Evolutionary conservation across 176 grass and related monocot genomes (phyloP).

Genomic region (Typha latifolia): DNA sequence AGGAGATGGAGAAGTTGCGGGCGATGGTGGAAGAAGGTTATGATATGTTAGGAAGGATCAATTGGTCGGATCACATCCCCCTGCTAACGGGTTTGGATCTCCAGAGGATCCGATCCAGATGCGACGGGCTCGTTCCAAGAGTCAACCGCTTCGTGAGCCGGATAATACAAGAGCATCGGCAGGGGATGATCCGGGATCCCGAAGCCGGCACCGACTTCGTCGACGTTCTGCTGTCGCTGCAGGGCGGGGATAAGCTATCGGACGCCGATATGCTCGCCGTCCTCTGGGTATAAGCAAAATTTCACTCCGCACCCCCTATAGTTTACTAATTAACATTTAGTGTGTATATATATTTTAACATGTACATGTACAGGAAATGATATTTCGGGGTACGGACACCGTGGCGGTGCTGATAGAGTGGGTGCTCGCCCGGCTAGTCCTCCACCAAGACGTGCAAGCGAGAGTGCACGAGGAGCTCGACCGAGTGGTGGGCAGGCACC

Average conservation of each 20-base stretch:
- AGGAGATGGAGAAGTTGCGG: constrained; percentile 49
- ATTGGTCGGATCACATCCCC: constrained; percentile 75
- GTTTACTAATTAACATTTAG: too few species aligned
- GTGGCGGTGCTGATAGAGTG: constrained; percentile 77
- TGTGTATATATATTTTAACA: too few species aligned
- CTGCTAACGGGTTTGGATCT: constrained; percentile 46
- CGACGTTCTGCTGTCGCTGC: constrained; percentile 60
- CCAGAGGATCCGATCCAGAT: constrained; percentile 37
- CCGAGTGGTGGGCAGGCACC: constrained; percentile 29
- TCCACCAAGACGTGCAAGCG: constrained; percentile 55
- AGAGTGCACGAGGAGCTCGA: constrained; percentile 58
- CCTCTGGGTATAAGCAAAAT: constrained; percentile 43
- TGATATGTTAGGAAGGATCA: constrained; percentile 51
- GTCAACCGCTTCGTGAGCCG: constrained; percentile 49
- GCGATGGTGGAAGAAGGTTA: constrained; percentile 68
- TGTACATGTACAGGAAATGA: constrained; percentile 47
- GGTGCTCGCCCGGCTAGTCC: constrained; percentile 44
- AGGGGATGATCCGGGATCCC: not conserved
- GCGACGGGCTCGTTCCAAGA: constrained; percentile 39
- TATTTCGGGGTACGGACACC: constrained; percentile 83
- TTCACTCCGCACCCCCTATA: too few species aligned
- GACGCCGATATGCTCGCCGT: constrained; percentile 65
- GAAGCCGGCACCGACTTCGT: constrained; percentile 37
- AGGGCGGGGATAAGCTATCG: constrained; percentile 47
- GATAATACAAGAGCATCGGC: constrained; percentile 62